Evolutionary conservation across 331 rosid species (phyloP), one percentile per base, ranked within the genome.

Genomic region (Acacia concinna): DNA sequence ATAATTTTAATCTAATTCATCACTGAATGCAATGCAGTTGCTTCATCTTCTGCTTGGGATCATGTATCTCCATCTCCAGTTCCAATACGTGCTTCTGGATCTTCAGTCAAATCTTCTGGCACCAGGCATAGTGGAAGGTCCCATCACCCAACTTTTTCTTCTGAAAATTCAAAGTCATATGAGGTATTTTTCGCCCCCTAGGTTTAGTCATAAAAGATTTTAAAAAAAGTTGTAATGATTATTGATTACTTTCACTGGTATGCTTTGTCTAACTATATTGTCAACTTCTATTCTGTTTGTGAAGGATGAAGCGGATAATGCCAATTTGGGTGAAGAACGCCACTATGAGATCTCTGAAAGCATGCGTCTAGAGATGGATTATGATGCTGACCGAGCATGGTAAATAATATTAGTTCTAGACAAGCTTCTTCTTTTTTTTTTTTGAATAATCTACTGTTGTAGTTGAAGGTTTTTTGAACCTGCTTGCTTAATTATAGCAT

Each of bases 361-460:
- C 81, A 93, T 95, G 99, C 97, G 94, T 17, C 57, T 40, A 76
- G 97, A 95, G 93, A 95, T 95, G 98, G 99, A 95, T 83, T 91
- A 91, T 27, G 71, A 95, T 82, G 90, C 97, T 67, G 99, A 95
- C 69, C 94, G 98, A 73, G 97, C 99, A 78, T 95, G 99, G 99
- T 95, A 91, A 89, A 46, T 74, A 84, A 51, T 76, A 70, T 41
- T 64, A 44, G 70, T 84, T 76, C 44, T 68, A 44, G 38, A 51
- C 30, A 37, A 56, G 49, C 1, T 6, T 17, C 5, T 5, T 17
- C 5, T 15, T 47, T 43, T 15, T 17, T 18, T 18, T 15, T 51
- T 49, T 74, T 37, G 32, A 40, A 41, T 40, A 37, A 31, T 77
- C 14, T 51, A 15, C 60, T 37, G 17, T 56, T 68, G 63, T 70